Percentiles rank a stretch among this genome's conserved stretches.
Evolutionary conservation across 2,329 filamentous ascomycete genomes (phyloP).

Genomic region (Fusarium siculi): DNA sequence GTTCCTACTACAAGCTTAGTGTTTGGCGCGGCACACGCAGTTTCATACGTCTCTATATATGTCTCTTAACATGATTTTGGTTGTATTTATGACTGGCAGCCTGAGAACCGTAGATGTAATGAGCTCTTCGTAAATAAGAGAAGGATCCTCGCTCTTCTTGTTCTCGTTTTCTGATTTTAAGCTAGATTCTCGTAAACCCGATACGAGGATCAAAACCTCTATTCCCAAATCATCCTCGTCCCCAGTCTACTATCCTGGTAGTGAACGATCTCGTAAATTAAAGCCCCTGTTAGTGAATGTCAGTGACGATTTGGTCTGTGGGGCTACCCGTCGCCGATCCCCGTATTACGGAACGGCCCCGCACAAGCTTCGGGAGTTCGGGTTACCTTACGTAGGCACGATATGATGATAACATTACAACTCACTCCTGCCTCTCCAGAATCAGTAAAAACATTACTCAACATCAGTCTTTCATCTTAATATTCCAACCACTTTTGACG

Average conservation of each 20-base stretch:
- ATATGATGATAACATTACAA: conserved; percentile 32
- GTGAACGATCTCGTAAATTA: neutral
- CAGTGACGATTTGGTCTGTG: conserved; percentile 21
- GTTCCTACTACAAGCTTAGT: conserved; percentile 35
- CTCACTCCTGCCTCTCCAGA: neutral
- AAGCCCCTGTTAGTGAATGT: conserved; percentile 21
- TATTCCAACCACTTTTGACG: no score
- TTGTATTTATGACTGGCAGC: neutral
- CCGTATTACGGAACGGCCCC: conserved; percentile 39
- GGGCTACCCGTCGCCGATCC: conserved; percentile 38
- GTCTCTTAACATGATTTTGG: conserved; percentile 24
- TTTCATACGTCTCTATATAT: conserved; percentile 37
- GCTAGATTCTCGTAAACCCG: neutral
- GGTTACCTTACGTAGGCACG: neutral
- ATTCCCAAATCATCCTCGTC: neutral
- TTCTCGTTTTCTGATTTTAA: neutral
- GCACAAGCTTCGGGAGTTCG: conserved; percentile 36
- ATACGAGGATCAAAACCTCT: neutral
- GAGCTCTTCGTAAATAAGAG: neutral
- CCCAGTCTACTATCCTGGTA: neutral
- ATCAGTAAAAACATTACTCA: neutral
- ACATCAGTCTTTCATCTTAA: no score
- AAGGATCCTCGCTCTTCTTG: neutral
- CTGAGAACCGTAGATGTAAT: neutral
- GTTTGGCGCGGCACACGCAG: conserved; percentile 40